Percentiles rank a stretch among this genome's conserved stretches.
Conservation (phyloP, 345 rosid genomes). For the Hibiscus trionum region DNA sequence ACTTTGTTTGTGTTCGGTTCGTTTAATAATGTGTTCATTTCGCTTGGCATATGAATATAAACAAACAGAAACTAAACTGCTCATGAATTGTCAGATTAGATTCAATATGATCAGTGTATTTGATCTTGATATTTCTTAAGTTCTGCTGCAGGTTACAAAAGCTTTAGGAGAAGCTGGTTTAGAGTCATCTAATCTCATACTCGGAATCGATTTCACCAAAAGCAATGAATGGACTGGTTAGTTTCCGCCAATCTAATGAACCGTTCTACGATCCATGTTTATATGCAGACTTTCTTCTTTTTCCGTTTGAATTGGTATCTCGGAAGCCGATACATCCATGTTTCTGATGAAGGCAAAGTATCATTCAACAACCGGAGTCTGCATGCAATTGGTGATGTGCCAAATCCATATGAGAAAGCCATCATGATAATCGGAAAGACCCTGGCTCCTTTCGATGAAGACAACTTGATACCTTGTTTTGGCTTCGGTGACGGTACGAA, state of each 20-base stretch:
- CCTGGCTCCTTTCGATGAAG: conserved; percentile 78
- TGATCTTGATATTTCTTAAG: neutral
- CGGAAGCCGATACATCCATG: conserved; percentile 13
- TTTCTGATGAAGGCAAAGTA: conserved; percentile 32
- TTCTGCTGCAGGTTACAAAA: conserved; percentile 40
- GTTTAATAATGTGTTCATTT: too few species aligned
- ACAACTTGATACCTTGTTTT: conserved; percentile 71
- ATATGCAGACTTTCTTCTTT: too few species aligned
- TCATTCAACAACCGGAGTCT: conserved; percentile 58
- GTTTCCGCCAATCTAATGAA: neutral
- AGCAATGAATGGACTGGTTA: conserved; percentile 92
- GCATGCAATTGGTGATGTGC: conserved; percentile 42
- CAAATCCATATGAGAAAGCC: conserved; percentile 81
- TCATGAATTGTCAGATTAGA: too few species aligned
- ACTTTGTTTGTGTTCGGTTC: too few species aligned
- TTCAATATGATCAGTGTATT: neutral
- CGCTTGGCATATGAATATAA: too few species aligned
- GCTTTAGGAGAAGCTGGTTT: conserved; percentile 68
- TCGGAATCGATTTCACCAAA: conserved; percentile 82
- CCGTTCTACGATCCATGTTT: too few species aligned
- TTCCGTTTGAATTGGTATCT: neutral
- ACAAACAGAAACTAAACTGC: too few species aligned
- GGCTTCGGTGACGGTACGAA: conserved; percentile 81
- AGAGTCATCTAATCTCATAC: conserved; percentile 81
- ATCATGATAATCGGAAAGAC: conserved; percentile 70